Conservation (phyloP, 2,329 filamentous ascomycete species). For the Colletotrichum tamarilloi region DNA sequence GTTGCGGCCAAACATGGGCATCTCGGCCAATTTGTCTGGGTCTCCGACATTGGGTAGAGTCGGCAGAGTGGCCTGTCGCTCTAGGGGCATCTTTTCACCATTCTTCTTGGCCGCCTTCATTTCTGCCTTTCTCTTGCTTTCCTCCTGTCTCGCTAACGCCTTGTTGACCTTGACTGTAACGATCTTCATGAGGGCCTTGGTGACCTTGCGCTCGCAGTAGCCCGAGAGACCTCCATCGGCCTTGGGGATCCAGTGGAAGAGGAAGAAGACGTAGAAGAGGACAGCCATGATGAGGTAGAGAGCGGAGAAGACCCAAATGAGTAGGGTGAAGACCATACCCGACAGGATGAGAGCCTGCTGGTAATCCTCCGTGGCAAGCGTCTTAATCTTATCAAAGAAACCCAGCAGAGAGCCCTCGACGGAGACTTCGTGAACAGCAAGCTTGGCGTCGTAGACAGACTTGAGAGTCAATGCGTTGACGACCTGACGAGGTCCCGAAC, state of each 20-base stretch:
- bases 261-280: slow-evolving; percentile 86
- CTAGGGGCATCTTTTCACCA: slow-evolving; percentile 59
- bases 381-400: slow-evolving; percentile 86
- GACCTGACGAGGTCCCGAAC: slow-evolving; percentile 90
- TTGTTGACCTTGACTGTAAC: slow-evolving; percentile 90
- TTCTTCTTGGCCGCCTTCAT: slow-evolving; percentile 63
- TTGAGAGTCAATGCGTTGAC: slow-evolving; percentile 91
- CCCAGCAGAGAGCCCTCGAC: slow-evolving; percentile 74
- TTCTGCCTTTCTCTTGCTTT: slow-evolving; percentile 64
- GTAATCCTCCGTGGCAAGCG: slow-evolving; percentile 77
- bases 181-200: slow-evolving; percentile 84
- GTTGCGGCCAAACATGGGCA: slow-evolving; percentile 69
- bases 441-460: slow-evolving; percentile 80
- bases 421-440: slow-evolving; percentile 64
- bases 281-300: slow-evolving; percentile 79
- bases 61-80: slow-evolving; percentile 76
- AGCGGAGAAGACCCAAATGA: slow-evolving; percentile 88
- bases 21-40: slow-evolving; percentile 64
- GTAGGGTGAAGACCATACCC: slow-evolving; percentile 90
- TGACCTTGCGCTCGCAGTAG: slow-evolving; percentile 94
- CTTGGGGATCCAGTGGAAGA: slow-evolving; percentile 91
- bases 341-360: slow-evolving; percentile 86
- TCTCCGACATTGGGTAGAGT: slow-evolving; percentile 61
- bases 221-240: slow-evolving; percentile 82
- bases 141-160: slow-evolving; percentile 83